Base-by-base conservation (phyloP, 805 yeast species). In the Starmerella apicola region DNA sequence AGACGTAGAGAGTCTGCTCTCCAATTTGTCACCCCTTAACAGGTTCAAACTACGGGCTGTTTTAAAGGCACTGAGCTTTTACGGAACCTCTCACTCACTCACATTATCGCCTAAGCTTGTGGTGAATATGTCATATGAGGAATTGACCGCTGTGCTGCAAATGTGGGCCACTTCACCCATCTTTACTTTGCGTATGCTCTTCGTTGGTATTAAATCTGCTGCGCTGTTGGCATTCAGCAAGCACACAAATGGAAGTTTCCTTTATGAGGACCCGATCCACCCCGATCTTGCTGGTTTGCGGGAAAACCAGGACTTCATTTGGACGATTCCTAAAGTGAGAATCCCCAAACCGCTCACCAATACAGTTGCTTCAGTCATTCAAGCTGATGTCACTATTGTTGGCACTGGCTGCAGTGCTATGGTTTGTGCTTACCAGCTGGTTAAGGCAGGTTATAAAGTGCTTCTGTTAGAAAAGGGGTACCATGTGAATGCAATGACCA, bases 321-420 rank as follows among this genome's bases (percentile, higher is more conserved):
- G 43, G 28, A 32, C 28, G 12, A 24, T 38, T 3, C 48, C 48
- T 9, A 33, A 37, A 9, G 10, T 41, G 18, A n/a, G 17, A 8
- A 33, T 41, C 16, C 50, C 50, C 13, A 22, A 15, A 18, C 37
- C 40, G 17, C 32, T 32, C 20, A 19, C 32, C 21, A 20, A 24
- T 16, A 10, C 9, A 19, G 29, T 21, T 15, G 42, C 44, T 8
- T 9, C 29, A 10, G 12, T 39, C 8, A 27, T 45, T 4, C 34
- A 41, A 3, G 29, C 46, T 5, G 75, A 71, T 43, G 72, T 58
- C 3, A 54, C 67, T 10, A 61, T 72, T 28, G 59, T 71, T 29
- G 77, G 78, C 3, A 66, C 73, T 4, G 78, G 78, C 1, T 53
- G 68, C 10, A 71, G 74, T 5, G 72, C 73, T 1, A 74, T 75